Base-by-base conservation (phyloP, 352 stramenopile genomes). In the Globisporangium mamillatum region DNA sequence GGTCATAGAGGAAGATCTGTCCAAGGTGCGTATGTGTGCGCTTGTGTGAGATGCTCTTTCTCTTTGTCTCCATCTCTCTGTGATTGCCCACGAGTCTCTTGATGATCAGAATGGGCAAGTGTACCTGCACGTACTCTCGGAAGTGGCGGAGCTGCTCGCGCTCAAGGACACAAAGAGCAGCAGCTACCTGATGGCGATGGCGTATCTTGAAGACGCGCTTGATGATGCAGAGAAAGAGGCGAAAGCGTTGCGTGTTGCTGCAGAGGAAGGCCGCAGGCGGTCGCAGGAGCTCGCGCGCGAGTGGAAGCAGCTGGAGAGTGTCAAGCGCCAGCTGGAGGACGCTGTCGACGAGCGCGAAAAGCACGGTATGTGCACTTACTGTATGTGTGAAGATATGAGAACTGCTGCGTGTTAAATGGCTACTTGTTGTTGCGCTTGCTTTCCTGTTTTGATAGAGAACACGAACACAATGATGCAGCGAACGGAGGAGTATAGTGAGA, bases 111-210 rank as follows among this genome's bases (percentile, higher is more conserved):
- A 82, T 64, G 79, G 75, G 0, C 76, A 82, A 62, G 66, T 84
- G 67, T 76, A 82, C 53, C 69, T 86, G 18, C 75, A 84, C 44
- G 75, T 84, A 34, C 69, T 86, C n/a, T 74, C 79, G 34, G 79
- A 86, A 55, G 54, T 65, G 25, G 79, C 76, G 9, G 76, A 75
- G 63, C 36, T 84, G 14, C 68, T 86, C 4, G 67, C 71, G 46
- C 67, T 86, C 60, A 75, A 81, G 22, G 75, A 81, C 50, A 75
- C 71, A 3, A 57, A 50, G 4, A 78, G 66, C 46, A 84, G 75
- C 68, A 81, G 70, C 68, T 81, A 77, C 57, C 24, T 84, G 64
- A 58, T 69, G 59, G 79, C 76, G 4, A 57, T 72, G 22, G 65
- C 57, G 7, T 71, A 78, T 12, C 50, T 86, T 1, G 71, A 81